Evolutionary conservation across 768 basidiomycete species (phyloP), one percentile per base, ranked within the genome.

Genomic region (Rhodotorula diobovata): DNA sequence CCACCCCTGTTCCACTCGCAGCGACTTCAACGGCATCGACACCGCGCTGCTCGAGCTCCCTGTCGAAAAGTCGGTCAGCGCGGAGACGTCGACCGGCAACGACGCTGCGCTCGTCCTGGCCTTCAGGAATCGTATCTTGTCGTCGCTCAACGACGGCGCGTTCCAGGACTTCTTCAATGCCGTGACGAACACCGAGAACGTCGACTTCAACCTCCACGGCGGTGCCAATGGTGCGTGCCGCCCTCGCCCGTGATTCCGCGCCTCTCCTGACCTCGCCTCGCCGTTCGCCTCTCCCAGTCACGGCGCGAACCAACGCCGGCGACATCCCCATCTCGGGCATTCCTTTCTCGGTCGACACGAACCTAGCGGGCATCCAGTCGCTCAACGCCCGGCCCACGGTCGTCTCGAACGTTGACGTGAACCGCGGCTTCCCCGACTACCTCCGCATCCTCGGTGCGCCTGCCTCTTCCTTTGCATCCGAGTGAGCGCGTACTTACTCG

Each of bases 321-420:
- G 80, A 89, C 75, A 83, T 90, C 20, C 85, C 86, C 9, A 89
- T 90, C 70, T 81, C 84, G 7, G 85, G 85, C 12, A 87, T 90
- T 73, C 82, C 85, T 1, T 87, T 90, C 78, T 82, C 85, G 61
- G 87, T 90, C 23, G 77, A 81, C 7, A 87, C 88, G 12, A 79
- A 79, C 57, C 73, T 90, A 68, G 83, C 83, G 76, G 87, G 87
- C 34, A 86, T 90, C 72, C 66, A 72, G 41, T 68, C 67, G 23
- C 63, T 72, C 48, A 68, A 72, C 70, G 81, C 85, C 39, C 83
- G 82, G 69, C 88, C 87, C 25, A 85, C 85, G 2, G 82, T 82
- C 12, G 84, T 90, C n/a, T 81, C 81, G 46, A 82, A 84, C 74
- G 79, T 90, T 62, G 88, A 90, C 69, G 88, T 90, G 43, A 85